Evolutionary conservation across 495 filamentous ascomycete genomes (phyloP).

Genomic region (Talaromyces trachyspermus): DNA sequence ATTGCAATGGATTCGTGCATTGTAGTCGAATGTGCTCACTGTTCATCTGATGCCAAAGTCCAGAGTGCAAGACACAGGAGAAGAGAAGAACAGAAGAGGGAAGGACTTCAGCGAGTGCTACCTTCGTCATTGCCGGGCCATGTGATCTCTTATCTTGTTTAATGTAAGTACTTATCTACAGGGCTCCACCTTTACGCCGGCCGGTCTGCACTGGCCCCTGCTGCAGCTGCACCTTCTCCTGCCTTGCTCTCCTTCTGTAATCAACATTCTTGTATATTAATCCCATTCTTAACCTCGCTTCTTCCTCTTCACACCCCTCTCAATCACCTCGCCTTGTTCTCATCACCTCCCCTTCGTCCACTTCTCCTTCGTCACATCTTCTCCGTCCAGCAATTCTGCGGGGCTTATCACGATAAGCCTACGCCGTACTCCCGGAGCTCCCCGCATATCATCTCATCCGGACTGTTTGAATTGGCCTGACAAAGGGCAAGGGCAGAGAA

Average conservation of each 20-base stretch:
- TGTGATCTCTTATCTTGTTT: conserved; percentile 1
- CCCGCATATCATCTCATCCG: conserved; percentile 2
- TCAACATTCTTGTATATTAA: too few species aligned
- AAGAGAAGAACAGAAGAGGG: conserved; percentile 4
- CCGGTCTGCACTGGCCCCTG: too few species aligned
- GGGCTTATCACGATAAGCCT: conserved; percentile 6
- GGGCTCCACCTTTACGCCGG: too few species aligned
- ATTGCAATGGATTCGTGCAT: conserved; percentile 1
- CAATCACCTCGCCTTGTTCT: not conserved
- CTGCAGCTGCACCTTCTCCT: too few species aligned
- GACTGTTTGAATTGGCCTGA: too few species aligned
- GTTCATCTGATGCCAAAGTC: too few species aligned
- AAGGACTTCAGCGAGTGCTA: not conserved
- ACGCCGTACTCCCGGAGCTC: conserved; percentile 1
- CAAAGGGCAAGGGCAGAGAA: not conserved
- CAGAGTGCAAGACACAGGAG: not conserved
- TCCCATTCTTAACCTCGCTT: too few species aligned
- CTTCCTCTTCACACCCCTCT: too few species aligned
- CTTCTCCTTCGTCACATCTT: conserved; percentile 17
- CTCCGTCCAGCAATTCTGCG: not conserved
- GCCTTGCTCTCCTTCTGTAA: too few species aligned
- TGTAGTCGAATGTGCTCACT: not conserved
- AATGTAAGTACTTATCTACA: too few species aligned
- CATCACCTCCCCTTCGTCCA: conserved; percentile 10
- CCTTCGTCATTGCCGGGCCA: conserved; percentile 6